A percentile compares a stretch with the other conserved stretches of the same genome.
These are phyloP conservation scores for Ophiocordyceps robertsii DNA, from an alignment of 2,329 filamentous ascomycete genomes.

Conservation along the genomic window DNA sequence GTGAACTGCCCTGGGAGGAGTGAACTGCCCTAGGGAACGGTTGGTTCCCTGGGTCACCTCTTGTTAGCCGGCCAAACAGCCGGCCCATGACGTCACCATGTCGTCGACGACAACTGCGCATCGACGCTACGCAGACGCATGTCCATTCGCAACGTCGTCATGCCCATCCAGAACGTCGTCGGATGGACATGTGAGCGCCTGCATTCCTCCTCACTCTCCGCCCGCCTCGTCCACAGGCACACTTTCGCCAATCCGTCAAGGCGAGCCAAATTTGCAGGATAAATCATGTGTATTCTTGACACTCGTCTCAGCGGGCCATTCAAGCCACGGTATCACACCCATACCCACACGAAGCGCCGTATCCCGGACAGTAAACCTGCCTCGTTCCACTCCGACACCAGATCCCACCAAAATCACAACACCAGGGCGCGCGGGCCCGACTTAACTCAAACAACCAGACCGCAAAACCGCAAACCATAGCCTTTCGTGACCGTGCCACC, in stretches of 20 bases:
- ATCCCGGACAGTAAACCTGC: conserved; percentile 18
- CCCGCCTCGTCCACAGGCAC: too few relatives aligned
- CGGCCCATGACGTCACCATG: neutral
- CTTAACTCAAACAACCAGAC: conserved; percentile 15
- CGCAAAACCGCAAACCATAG: conserved; percentile 13
- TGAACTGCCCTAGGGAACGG: too few relatives aligned
- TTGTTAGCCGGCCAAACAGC: neutral
- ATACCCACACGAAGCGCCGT: conserved; percentile 13
- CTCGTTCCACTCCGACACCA: conserved; percentile 12
- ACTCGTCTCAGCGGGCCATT: conserved; percentile 19
- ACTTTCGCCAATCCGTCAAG: too few relatives aligned
- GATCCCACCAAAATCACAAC: conserved; percentile 16
- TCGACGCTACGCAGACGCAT: too few relatives aligned
- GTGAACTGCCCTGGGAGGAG: too few relatives aligned
- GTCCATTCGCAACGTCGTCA: too few relatives aligned
- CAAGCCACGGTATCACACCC: conserved; percentile 17
- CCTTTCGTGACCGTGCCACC: conserved; percentile 10
- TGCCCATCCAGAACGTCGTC: too few relatives aligned
- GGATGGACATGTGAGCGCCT: too few relatives aligned
- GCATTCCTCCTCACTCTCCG: too few relatives aligned
- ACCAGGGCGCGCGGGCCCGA: conserved; percentile 20
- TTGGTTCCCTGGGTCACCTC: too few relatives aligned
- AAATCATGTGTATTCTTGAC: conserved; percentile 21
- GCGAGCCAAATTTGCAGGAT: neutral
- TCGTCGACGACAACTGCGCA: too few relatives aligned